Evolutionary conservation across 2,329 filamentous ascomycete genomes (phyloP).

Genomic region (Ophioceras dolichostomum): DNA sequence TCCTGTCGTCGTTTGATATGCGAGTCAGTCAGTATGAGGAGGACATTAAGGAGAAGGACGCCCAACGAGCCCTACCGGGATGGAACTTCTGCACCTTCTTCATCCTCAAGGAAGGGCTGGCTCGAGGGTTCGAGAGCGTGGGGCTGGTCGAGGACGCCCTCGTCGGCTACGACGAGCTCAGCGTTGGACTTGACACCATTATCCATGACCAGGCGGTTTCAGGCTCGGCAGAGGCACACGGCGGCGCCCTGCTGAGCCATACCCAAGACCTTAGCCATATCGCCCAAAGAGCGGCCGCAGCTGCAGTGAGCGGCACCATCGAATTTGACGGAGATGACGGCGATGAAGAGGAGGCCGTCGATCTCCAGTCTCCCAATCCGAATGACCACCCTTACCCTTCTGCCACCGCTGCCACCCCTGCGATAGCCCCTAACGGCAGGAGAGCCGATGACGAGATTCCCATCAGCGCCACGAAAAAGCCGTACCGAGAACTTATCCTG

Average conservation of each 20-base stretch:
- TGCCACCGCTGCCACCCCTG: neutral
- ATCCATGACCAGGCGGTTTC: conserved; percentile 59
- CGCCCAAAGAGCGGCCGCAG: conserved; percentile 38
- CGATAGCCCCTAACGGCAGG: neutral
- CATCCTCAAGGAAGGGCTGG: conserved; percentile 89
- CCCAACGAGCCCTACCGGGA: conserved; percentile 73
- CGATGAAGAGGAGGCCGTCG: conserved; percentile 32
- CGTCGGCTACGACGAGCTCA: conserved; percentile 88
- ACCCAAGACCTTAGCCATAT: conserved; percentile 61
- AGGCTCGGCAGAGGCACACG: conserved; percentile 50
- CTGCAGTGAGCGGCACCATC: conserved; percentile 11
- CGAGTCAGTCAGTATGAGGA: conserved; percentile 93
- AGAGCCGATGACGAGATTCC: conserved; percentile 34
- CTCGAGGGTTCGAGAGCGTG: conserved; percentile 89
- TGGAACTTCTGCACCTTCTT: conserved; percentile 99
- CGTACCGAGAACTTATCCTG: conserved; percentile 84
- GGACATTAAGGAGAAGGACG: conserved; percentile 88
- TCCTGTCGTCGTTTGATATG: conserved; percentile 79
- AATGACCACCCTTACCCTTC: too few species aligned
- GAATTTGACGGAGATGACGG: conserved; percentile 19
- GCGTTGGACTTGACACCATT: conserved; percentile 72
- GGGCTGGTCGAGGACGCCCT: conserved; percentile 92
- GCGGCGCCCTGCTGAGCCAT: conserved; percentile 57
- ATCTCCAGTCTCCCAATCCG: conserved; percentile 29
- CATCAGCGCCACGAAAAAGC: conserved; percentile 55